Evolutionary conservation across 805 yeast species (phyloP), one percentile per base, ranked within the genome.

Genomic region (Cyberlindnera suaveolens): DNA sequence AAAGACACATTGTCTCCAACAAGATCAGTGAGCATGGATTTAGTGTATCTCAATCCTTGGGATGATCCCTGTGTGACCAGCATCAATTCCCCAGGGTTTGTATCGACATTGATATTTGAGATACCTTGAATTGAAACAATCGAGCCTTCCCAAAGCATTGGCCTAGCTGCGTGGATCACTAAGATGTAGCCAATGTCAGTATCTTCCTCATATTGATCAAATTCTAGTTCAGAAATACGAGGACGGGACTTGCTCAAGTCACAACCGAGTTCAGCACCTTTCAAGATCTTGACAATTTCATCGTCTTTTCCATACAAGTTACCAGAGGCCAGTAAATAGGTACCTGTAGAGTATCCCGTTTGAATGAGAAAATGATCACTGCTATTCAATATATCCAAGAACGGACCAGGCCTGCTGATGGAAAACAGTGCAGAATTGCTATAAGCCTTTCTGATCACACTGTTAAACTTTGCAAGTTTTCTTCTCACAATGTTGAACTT

Each of bases 71-170:
- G 86, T 0, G 86, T 72, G 1, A 87, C 74, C 41, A 87, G 62
- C 26, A 86, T 58, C 50, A 84, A 72, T 43, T 80, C 78, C 3
- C 95, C 93, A 10, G 76, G 77, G 46, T 72, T 75, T n/a, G 85
- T 66, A 43, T 80, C 82, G 19, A 77, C 68, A 3, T 61, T 57
- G 5, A 57, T 20, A 5, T 57, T 56, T 16, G 55, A 71, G 13
- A 77, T 60, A 4, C 42, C 27, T 13, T 71, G 69, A 6, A 85
- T 60, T 35, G 79, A 74, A 32, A 81, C 72, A 49, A 84, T 80
- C 15, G 77, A 72, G 5, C 97, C 97, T 47, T 85, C 89, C 98
- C 98, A 91, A 39, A 85, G 78, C 63, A 90, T 74, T 0, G 96
- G 95, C 54, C 86, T 86, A 3, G 82, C 73, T 0, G 96, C 89